These are phyloP conservation scores for Spathaspora sp. DNA, from an alignment of 1,139 yeast species.

Conservation along the genomic window DNA sequence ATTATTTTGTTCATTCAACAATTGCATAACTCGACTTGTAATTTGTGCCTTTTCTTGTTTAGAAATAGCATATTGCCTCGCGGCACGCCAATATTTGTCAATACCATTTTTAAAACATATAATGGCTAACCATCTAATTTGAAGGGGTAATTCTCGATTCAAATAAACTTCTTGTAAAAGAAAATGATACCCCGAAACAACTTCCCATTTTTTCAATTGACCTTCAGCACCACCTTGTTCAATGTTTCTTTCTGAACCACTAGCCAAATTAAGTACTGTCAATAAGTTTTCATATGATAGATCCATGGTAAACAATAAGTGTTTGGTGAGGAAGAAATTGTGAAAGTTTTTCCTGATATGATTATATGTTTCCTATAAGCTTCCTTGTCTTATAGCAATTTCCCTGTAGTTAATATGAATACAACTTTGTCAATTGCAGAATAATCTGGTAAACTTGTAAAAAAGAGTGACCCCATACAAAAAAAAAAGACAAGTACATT, in stretches of 20 bases:
- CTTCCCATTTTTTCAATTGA: slow-evolving; percentile 69
- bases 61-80: slow-evolving; percentile 55
- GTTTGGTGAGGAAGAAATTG: not conserved
- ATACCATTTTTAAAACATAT: slow-evolving; percentile 87
- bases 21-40: slow-evolving; percentile 54
- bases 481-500: not conserved
- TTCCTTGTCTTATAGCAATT: not conserved
- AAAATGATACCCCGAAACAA: slow-evolving; percentile 57
- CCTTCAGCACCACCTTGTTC: slow-evolving; percentile 64
- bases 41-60: slow-evolving; percentile 72
- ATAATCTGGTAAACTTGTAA: not conserved
- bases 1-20: slow-evolving; percentile 67
- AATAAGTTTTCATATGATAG: slow-evolving; percentile 23
- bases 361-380: not conserved
- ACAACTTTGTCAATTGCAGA: not conserved
- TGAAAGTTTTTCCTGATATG: not conserved
- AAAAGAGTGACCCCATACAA: not conserved
- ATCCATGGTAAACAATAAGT: slow-evolving; percentile 18
- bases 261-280: slow-evolving; percentile 46
- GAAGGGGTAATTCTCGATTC: slow-evolving; percentile 56
- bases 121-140: slow-evolving; percentile 80
- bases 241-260: slow-evolving; percentile 45
- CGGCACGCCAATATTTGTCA: slow-evolving; percentile 78
- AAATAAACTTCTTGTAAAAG: slow-evolving; percentile 62
- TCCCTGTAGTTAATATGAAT: not conserved